A percentile compares a stretch with the other conserved stretches of the same genome.
phyloP scores from a whole-genome alignment of 2,329 filamentous ascomycete species.

The Geosmithia putterillii region DNA sequence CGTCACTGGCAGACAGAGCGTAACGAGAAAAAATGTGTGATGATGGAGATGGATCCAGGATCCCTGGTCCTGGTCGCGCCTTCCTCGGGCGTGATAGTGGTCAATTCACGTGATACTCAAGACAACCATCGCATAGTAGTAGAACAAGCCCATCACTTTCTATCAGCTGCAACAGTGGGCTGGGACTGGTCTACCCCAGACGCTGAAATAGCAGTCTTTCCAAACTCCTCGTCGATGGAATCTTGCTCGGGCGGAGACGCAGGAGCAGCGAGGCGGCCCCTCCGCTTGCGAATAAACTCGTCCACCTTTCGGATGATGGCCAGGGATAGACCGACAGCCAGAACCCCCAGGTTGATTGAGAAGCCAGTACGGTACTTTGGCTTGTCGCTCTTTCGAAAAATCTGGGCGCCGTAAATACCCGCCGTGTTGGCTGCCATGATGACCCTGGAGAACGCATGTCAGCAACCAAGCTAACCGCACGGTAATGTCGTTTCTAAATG shows the following conservation, averaged over 20 bases:
- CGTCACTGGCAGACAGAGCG: too few relatives aligned
- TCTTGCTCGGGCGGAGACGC: not conserved
- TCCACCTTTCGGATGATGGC: constrained; percentile 30
- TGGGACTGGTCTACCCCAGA: not conserved
- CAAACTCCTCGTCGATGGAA: not conserved
- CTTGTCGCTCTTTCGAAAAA: constrained; percentile 40
- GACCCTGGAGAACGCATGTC: constrained; percentile 18
- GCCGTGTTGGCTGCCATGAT: constrained; percentile 52
- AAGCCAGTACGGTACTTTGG: constrained; percentile 40
- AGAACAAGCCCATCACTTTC: too few relatives aligned
- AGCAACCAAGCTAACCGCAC: too few relatives aligned
- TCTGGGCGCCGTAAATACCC: constrained; percentile 48
- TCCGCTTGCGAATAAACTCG: constrained; percentile 11
- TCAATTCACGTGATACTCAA: too few relatives aligned
- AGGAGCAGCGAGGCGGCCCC: too few relatives aligned
- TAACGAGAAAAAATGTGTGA: too few relatives aligned
- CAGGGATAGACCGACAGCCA: constrained; percentile 27
- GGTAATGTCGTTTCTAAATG: too few relatives aligned
- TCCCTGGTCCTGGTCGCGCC: too few relatives aligned
- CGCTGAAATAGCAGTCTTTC: not conserved
- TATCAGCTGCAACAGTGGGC: not conserved
- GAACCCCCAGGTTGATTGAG: constrained; percentile 27
- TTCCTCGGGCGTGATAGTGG: too few relatives aligned
- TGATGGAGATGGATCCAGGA: too few relatives aligned
- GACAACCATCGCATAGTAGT: too few relatives aligned